Evolutionary conservation across 2,329 filamentous ascomycete genomes (phyloP).

Genomic region (Xylaria sp.): DNA sequence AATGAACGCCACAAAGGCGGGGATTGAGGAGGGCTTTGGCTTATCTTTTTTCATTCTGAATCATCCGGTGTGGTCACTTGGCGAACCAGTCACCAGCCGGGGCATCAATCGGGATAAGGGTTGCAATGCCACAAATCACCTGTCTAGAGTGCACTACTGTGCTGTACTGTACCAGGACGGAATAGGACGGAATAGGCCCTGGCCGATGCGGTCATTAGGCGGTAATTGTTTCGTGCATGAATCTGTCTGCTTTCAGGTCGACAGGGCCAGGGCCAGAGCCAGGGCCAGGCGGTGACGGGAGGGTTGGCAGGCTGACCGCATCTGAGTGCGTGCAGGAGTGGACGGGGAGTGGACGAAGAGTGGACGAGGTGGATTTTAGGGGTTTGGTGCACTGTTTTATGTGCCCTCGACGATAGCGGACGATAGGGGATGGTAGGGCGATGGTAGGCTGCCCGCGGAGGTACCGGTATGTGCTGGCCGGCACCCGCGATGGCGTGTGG

Average conservation of each 20-base stretch:
- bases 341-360: too few relatives aligned
- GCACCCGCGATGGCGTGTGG: constrained; percentile 30
- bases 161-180: neutral
- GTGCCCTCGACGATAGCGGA: too few relatives aligned
- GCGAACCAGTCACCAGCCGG: constrained; percentile 4
- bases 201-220: constrained; percentile 18
- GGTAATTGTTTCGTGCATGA: constrained; percentile 13
- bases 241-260: constrained; percentile 13
- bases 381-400: constrained; percentile 4
- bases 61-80: constrained; percentile 12
- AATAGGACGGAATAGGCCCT: constrained; percentile 5
- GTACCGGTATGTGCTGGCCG: constrained; percentile 17
- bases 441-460: constrained; percentile 12
- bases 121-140: constrained; percentile 6
- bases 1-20: constrained; percentile 16
- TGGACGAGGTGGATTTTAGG: constrained; percentile 1
- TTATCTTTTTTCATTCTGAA: constrained; percentile 8
- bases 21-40: neutral
- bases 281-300: constrained; percentile 28
- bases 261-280: too few relatives aligned
- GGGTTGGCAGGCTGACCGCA: constrained; percentile 28
- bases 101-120: too few relatives aligned
- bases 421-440: neutral
- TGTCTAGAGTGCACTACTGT: neutral
- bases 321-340: too few relatives aligned